Evolutionary conservation across 192 early-diverging fungal species (phyloP).

Genomic region (Coemansia furcata): DNA sequence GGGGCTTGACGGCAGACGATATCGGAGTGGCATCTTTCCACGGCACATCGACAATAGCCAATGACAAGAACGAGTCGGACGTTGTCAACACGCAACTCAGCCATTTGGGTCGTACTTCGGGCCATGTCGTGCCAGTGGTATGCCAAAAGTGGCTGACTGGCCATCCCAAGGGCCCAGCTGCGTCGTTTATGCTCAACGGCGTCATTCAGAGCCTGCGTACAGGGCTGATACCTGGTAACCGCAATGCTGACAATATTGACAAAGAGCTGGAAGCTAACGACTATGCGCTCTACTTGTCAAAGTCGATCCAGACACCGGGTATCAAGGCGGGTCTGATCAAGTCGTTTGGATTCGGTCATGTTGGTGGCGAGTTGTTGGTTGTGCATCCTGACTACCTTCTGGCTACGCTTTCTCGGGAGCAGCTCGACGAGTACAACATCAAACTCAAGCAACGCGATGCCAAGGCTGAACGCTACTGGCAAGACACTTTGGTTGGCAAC

Average conservation of each 20-base stretch:
- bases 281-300: slow-evolving; percentile 77
- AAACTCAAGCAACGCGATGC: slow-evolving; percentile 4
- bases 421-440: slow-evolving; percentile 18
- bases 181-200: slow-evolving; percentile 93
- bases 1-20: slow-evolving; percentile 84
- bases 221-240: slow-evolving; percentile 89
- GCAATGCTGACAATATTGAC: slow-evolving; percentile 60
- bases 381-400: slow-evolving; percentile 67
- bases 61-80: slow-evolving; percentile 93
- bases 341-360: slow-evolving; percentile 74
- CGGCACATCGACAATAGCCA: slow-evolving; percentile 90
- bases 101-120: slow-evolving; percentile 82
- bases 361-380: slow-evolving; percentile 65
- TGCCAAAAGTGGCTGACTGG: slow-evolving; percentile 94
- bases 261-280: slow-evolving; percentile 70
- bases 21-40: slow-evolving; percentile 96
- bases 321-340: slow-evolving; percentile 67
- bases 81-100: slow-evolving; percentile 81
- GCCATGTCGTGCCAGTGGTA: slow-evolving; percentile 77
- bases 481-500: slow-evolving; percentile 36
- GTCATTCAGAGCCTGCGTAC: slow-evolving; percentile 79
- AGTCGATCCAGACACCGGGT: slow-evolving; percentile 63
- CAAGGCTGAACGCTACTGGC: slow-evolving; percentile 33
- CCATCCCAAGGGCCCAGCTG: slow-evolving; percentile 86
- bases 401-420: slow-evolving; percentile 19